Evolutionary conservation across 352 stramenopile genomes (phyloP), one percentile per base, ranked within the genome.

Genomic region (Phytophthora idaei): DNA sequence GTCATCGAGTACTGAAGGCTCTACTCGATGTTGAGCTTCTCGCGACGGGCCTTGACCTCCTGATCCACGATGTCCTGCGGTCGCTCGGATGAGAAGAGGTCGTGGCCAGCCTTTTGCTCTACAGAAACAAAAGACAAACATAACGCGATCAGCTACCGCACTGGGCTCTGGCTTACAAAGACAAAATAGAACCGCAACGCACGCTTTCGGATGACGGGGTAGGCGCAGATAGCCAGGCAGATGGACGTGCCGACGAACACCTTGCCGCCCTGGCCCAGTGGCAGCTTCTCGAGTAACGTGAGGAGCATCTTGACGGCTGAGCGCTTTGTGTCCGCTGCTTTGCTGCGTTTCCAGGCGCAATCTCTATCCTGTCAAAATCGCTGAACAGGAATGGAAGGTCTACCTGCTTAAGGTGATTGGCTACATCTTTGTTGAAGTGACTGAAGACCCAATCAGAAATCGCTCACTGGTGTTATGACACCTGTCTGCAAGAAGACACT

Each of bases 61-160:
- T 78, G 74, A 46, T 95, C 82, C 67, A 89, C 81, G 28, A 95
- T 81, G 6, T 84, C 85, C 65, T 93, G 85, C 37, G 87, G 87
- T 73, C 88, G 86, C 64, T 95, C 87, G 41, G 85, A 92, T 41
- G 87, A 95, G 62, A 94, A 94, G 41, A 93, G 78, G 55, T 94
- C 87, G 83, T 94, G 85, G 44, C 85, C 85, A 32, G 85, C 74
- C 67, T 92, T 91, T 63, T 83, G 90, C 62, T 92, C 84, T 93
- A 55, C 36, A 56, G 12, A 48, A 5, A 71, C 28, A 7, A 28
- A 71, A 7, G 12, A 45, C n/a, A 63, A 31, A 21, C 4, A 52
- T 6, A 61, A 39, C 12, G 6, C 2, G 5, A 34, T 62, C n/a
- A 64, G 37, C 21, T 21, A 25, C 2, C 28, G n/a, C 12, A 27